Percentiles rank a stretch among this genome's conserved stretches.
Evolutionary conservation across 306 rosid genomes (phyloP).

Genomic region (Rosa lucieae): DNA sequence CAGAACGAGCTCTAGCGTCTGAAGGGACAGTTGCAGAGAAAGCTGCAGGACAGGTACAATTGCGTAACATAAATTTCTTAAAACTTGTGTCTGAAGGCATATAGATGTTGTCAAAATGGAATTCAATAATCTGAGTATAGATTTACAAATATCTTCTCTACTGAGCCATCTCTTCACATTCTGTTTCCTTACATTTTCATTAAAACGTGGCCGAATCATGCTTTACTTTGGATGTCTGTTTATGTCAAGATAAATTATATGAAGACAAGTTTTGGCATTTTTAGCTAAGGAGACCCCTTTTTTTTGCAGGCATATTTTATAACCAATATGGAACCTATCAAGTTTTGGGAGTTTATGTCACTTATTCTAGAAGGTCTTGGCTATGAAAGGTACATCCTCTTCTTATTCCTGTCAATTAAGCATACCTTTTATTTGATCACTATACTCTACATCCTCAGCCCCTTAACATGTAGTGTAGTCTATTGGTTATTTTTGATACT

Average conservation of each 20-base stretch:
- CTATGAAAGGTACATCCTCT: conserved; percentile 62
- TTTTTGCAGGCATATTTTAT: conserved; percentile 91
- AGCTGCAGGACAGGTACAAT: conserved; percentile 83
- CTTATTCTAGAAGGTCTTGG: conserved; percentile 87
- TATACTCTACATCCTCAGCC: not conserved
- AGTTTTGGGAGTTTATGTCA: conserved; percentile 92
- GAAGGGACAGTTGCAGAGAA: conserved; percentile 62
- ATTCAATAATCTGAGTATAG: not conserved
- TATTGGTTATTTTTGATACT: not conserved
- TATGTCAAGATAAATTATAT: not conserved
- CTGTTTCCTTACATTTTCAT: not conserved
- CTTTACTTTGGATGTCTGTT: not conserved
- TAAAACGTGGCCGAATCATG: not conserved
- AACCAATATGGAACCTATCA: conserved; percentile 86
- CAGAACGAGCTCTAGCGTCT: conserved; percentile 85
- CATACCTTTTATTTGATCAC: not conserved
- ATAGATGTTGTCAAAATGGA: not conserved
- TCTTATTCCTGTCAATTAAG: not conserved
- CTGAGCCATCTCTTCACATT: not conserved
- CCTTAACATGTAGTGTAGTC: not conserved
- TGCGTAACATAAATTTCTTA: not conserved
- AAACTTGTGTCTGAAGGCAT: not conserved
- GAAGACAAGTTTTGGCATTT: conserved; percentile 5
- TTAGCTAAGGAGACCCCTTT: conserved; percentile 16
- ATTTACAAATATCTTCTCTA: not conserved